These are phyloP conservation scores for Xylariaceae sp. DNA, from an alignment of 2,329 filamentous ascomycete species.

Conservation along the genomic window DNA sequence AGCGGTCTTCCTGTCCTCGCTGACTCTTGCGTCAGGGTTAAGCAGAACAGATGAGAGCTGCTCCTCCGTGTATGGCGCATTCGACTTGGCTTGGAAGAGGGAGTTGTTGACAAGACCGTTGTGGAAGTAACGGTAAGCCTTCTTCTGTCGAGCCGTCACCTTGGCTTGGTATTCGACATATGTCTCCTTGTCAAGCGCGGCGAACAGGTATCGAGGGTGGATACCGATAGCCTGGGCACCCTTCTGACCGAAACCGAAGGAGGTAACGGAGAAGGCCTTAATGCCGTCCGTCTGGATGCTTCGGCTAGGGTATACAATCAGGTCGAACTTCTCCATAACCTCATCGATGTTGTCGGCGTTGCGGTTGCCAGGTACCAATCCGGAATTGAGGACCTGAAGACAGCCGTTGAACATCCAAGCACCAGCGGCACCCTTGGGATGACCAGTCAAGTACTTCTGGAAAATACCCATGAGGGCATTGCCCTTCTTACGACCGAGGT, in stretches of 20 bases:
- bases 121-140: constrained; percentile 97
- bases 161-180: constrained; percentile 80
- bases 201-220: constrained; percentile 88
- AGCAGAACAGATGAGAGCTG: constrained; percentile 85
- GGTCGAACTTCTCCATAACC: constrained; percentile 94
- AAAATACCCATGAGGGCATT: constrained; percentile 96
- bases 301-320: constrained; percentile 94
- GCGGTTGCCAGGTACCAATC: constrained; percentile 91
- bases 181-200: constrained; percentile 80
- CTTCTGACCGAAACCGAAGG: constrained; percentile 99
- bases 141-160: constrained; percentile 93
- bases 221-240: constrained; percentile 95
- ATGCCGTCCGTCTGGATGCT: constrained; percentile 95
- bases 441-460: constrained; percentile 98
- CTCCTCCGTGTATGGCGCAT: constrained; percentile 83
- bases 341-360: constrained; percentile 97
- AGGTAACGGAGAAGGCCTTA: constrained; percentile 98
- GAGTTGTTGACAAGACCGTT: constrained; percentile 97
- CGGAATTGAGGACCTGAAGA: constrained; percentile 88
- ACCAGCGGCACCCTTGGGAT: constrained; percentile 97
- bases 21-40: constrained; percentile 86
- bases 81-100: constrained; percentile 91
- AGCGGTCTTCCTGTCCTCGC: constrained; percentile 78
- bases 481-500: constrained; percentile 92
- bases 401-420: constrained; percentile 99